Conservation (phyloP, 2,329 filamentous ascomycete genomes). For the Coleophoma cylindrospora region DNA sequence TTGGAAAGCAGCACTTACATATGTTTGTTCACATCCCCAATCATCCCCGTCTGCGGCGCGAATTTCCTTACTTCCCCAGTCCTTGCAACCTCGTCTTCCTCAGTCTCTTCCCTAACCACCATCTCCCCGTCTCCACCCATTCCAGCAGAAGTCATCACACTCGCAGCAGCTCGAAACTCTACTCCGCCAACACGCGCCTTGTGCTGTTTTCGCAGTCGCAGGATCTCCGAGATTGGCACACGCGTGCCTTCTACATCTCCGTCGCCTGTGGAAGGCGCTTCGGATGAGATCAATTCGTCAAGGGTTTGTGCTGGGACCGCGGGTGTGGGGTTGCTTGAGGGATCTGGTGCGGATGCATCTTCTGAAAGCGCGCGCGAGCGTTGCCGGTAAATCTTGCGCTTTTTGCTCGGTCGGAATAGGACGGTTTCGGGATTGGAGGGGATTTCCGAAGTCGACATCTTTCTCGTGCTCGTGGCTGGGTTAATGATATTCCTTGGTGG, state of each 20-base stretch:
- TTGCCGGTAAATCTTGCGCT: constrained; percentile 54
- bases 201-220: constrained; percentile 48
- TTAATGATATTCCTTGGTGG: not conserved
- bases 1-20: constrained; percentile 59
- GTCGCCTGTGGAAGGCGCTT: constrained; percentile 4
- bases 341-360: constrained; percentile 13
- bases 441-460: not conserved
- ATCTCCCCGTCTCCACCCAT: constrained; percentile 25
- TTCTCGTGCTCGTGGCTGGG: not conserved
- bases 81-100: constrained; percentile 2
- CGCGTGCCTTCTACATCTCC: constrained; percentile 27
- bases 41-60: constrained; percentile 65
- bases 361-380: constrained; percentile 28
- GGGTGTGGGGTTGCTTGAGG: constrained; percentile 5
- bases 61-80: constrained; percentile 46
- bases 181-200: constrained; percentile 47
- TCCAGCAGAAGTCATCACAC: not conserved
- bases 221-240: constrained; percentile 42
- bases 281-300: constrained; percentile 22
- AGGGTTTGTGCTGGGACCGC: constrained; percentile 17
- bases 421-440: constrained; percentile 6
- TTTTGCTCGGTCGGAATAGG: constrained; percentile 51
- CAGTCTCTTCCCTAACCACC: constrained; percentile 7
- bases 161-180: constrained; percentile 39
- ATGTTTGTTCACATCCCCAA: constrained; percentile 67